These are phyloP conservation scores for Drechslerella stenobrocha DNA, from an alignment of 2,329 filamentous ascomycete species.

Conservation along the genomic window DNA sequence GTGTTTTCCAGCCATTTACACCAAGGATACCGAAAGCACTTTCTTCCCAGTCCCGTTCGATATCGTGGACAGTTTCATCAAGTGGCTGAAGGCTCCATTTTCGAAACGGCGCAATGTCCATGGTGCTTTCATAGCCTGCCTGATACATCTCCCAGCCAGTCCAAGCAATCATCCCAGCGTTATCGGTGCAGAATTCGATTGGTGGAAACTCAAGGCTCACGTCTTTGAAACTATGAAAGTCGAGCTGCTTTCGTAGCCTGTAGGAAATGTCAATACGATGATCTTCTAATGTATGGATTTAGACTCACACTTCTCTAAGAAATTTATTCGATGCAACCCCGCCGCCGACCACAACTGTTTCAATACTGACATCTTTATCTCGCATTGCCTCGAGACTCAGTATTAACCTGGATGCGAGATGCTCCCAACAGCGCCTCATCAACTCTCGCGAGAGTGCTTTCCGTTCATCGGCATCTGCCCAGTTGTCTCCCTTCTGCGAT, in stretches of 20 bases:
- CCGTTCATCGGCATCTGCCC: constrained; percentile 60
- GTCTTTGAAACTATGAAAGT: constrained; percentile 61
- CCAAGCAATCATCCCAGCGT: constrained; percentile 98
- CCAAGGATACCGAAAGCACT: constrained; percentile 38
- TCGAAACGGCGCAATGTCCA: constrained; percentile 65
- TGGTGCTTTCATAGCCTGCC: constrained; percentile 69
- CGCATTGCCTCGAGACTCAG: constrained; percentile 64
- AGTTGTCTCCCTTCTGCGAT: constrained; percentile 58
- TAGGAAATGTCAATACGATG: constrained; percentile 53
- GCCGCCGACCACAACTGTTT: constrained; percentile 78
- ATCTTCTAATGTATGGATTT: constrained; percentile 36
- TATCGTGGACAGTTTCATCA: constrained; percentile 13
- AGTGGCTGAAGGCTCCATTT: constrained; percentile 63
- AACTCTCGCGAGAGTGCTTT: constrained; percentile 69
- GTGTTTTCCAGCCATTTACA: constrained; percentile 35
- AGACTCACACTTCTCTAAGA: constrained; percentile 66
- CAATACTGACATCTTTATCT: constrained; percentile 55
- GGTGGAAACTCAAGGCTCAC: constrained; percentile 75
- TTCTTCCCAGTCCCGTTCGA: constrained; percentile 40
- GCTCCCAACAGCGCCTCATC: constrained; percentile 84
- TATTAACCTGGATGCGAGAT: constrained; percentile 74
- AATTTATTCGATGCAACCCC: constrained; percentile 87
- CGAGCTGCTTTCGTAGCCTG: constrained; percentile 63
- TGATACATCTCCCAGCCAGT: constrained; percentile 88
- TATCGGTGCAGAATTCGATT: constrained; percentile 79